Evolutionary conservation across 1,284 basidiomycete genomes (phyloP), one percentile per base, ranked within the genome.

Genomic region (Ganoderma lucidum): DNA sequence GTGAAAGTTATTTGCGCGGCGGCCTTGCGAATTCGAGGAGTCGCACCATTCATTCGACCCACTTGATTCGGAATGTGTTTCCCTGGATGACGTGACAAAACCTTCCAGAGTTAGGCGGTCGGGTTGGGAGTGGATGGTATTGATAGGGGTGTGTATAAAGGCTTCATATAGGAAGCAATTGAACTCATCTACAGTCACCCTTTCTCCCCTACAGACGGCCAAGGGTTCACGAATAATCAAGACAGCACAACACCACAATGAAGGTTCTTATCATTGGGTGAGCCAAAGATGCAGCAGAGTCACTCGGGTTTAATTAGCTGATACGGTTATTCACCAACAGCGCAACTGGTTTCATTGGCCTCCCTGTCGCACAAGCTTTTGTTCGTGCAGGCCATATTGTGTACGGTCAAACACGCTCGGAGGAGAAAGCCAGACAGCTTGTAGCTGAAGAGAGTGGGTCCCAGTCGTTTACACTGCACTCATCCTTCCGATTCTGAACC

Each of bases 371-470:
- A 2, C 82, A 85, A 63, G 86, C 87, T 0, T 80, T 87, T 60
- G 78, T 82, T 5, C 83, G 87, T n/a, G 83, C 83, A 0, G 87
- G 87, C 0, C 86, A 89, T 71, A 80, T 83, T 35, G 87, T 88
- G 4, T 87, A 85, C 67, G 87, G 87, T 30, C 78, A 82, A 15
- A 86, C 85, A 0, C 83, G 87, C 44, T 82, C 81, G 5, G 78
- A 80, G 8, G 75, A 71, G 6, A 83, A 83, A 65, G 82, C 80
- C 0, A 81, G 82, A 61, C 69, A 75, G 55, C 80, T 88, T 1
- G 80, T 81, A 1, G 79, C 80, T 15, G 82, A 86, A 74, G 87
- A 88, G 77, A 86, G 83, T 84, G 61, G 67, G 80, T 77, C 35
- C 10, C 9, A 39, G 6, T 2, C 23, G 15, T 28, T 30, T 37